Percentiles rank a stretch among this genome's conserved stretches.
Evolutionary conservation across 495 filamentous ascomycete genomes (phyloP).

Genomic region (Penicillium fimorum): DNA sequence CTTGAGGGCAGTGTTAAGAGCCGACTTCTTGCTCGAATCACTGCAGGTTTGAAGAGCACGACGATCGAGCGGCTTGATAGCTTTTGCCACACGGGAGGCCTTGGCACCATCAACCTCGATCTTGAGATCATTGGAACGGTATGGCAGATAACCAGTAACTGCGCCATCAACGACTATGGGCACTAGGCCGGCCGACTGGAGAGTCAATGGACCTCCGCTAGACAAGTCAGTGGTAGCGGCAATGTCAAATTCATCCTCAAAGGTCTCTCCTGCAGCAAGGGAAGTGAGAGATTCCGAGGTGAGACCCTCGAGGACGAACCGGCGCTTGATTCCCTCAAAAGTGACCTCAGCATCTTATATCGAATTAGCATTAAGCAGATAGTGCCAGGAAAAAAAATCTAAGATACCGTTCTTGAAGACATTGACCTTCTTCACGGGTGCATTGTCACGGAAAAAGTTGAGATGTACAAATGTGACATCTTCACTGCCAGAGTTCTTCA

Average conservation of each 20-base stretch:
- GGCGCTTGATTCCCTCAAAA: slow-evolving; percentile 58
- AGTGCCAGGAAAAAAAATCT: not conserved
- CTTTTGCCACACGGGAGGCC: slow-evolving; percentile 47
- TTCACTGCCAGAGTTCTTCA: slow-evolving; percentile 58
- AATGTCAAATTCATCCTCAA: slow-evolving; percentile 57
- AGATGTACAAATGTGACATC: slow-evolving; percentile 59
- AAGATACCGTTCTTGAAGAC: slow-evolving; percentile 53
- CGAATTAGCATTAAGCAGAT: not conserved
- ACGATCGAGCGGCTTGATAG: slow-evolving; percentile 44
- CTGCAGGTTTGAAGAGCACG: slow-evolving; percentile 53
- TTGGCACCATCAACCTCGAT: slow-evolving; percentile 48
- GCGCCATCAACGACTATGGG: slow-evolving; percentile 39
- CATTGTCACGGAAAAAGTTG: slow-evolving; percentile 59
- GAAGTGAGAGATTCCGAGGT: slow-evolving; percentile 52
- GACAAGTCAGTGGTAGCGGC: slow-evolving; percentile 56
- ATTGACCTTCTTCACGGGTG: slow-evolving; percentile 59
- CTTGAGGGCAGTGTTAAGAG: slow-evolving; percentile 46
- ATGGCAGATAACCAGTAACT: slow-evolving; percentile 25
- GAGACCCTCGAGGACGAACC: slow-evolving; percentile 45
- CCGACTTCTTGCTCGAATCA: slow-evolving; percentile 39
- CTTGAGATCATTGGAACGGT: slow-evolving; percentile 26
- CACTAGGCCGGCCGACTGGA: slow-evolving; percentile 52
- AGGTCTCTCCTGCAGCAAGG: slow-evolving; percentile 54
- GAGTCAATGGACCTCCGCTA: slow-evolving; percentile 46
- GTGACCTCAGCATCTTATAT: slow-evolving; percentile 45